These are phyloP conservation scores for Blastomyces emzantsi DNA, from an alignment of 2,329 filamentous ascomycete species.

Conservation along the genomic window DNA sequence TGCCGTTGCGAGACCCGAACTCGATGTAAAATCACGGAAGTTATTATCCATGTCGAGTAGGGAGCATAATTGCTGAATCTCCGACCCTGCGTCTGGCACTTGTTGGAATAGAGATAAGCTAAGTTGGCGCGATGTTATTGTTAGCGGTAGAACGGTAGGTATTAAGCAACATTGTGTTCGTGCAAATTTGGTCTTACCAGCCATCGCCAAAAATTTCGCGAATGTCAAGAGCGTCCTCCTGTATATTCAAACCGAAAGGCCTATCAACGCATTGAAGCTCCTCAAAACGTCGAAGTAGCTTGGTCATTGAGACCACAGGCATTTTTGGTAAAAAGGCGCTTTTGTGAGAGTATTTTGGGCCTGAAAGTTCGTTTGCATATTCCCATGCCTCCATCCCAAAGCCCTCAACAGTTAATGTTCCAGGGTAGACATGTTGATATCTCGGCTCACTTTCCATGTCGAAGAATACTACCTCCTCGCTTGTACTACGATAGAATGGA, in stretches of 20 bases:
- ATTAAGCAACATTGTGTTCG: too few relatives aligned
- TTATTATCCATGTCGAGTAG: background rate
- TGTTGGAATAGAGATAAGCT: background rate
- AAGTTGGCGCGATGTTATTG: background rate
- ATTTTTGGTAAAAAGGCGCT: background rate
- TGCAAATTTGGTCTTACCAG: background rate
- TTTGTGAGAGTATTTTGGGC: background rate
- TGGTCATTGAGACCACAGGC: background rate
- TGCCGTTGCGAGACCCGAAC: background rate
- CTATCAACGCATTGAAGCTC: background rate
- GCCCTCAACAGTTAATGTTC: constrained; percentile 5
- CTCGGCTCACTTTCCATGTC: background rate
- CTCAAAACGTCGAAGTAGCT: background rate
- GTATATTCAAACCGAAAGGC: background rate
- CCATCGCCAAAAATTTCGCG: background rate
- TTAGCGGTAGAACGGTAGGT: background rate
- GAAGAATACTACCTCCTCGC: background rate
- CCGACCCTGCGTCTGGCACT: background rate
- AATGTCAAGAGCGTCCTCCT: background rate
- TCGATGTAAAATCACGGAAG: background rate
- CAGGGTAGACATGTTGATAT: background rate
- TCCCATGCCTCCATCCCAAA: background rate
- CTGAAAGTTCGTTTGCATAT: background rate
- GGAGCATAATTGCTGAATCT: background rate
- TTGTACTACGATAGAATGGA: background rate